Evolutionary conservation across 2,329 filamentous ascomycete genomes (phyloP).

Genomic region (Pseudogymnoascus sp.): DNA sequence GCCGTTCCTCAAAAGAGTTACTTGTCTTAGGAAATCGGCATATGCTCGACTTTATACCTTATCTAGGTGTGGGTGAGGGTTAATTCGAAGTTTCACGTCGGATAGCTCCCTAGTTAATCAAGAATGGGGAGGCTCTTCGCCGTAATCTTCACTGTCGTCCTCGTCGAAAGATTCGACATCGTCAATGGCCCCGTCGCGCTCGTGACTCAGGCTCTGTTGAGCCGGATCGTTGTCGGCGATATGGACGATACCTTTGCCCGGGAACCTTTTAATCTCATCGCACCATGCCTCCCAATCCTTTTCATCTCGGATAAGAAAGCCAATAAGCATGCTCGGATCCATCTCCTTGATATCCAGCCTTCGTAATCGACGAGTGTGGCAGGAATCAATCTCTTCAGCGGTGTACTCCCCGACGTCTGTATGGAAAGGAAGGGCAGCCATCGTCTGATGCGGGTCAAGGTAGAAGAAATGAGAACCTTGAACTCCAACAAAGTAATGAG

Average conservation of each 20-base stretch:
- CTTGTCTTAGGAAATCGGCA: background rate
- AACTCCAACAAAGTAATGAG: conserved; percentile 64
- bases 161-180: conserved; percentile 88
- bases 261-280: conserved; percentile 62
- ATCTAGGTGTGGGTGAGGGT: background rate
- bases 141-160: conserved; percentile 42
- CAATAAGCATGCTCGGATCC: conserved; percentile 97
- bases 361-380: conserved; percentile 79
- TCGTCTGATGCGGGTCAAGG: conserved; percentile 84
- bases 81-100: background rate
- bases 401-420: conserved; percentile 52
- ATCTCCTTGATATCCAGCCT: conserved; percentile 82
- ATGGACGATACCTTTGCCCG: conserved; percentile 80
- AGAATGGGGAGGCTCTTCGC: conserved; percentile 1
- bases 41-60: background rate
- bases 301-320: conserved; percentile 76
- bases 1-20: background rate
- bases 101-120: background rate
- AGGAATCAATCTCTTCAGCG: conserved; percentile 68
- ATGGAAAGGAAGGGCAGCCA: conserved; percentile 63
- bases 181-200: conserved; percentile 69
- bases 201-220: conserved; percentile 43
- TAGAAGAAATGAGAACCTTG: conserved; percentile 83
- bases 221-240: conserved; percentile 65
- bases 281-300: conserved; percentile 83